Conservation (phyloP, 768 basidiomycete genomes). For the Tephrocybe sp. region DNA sequence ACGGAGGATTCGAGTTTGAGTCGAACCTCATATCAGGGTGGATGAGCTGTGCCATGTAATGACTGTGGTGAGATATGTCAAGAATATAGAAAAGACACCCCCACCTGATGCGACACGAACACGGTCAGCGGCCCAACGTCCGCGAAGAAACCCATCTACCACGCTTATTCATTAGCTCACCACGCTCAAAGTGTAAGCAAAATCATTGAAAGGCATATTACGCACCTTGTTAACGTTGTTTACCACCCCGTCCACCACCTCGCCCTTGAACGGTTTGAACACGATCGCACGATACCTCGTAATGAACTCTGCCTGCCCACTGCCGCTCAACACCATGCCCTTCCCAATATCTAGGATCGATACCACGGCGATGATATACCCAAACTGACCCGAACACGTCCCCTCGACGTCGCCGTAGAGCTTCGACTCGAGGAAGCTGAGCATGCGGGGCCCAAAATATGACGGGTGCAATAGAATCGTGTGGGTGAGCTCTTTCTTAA, state of each 20-base stretch:
- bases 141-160: slow-evolving; percentile 97
- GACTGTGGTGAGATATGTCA: too few relatives aligned
- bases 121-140: slow-evolving; percentile 93
- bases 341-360: slow-evolving; percentile 90
- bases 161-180: too few relatives aligned
- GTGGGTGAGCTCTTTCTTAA: slow-evolving; percentile 94
- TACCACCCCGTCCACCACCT: slow-evolving; percentile 96
- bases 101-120: slow-evolving; percentile 94
- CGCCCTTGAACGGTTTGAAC: slow-evolving; percentile 99
- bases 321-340: slow-evolving; percentile 89
- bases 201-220: too few relatives aligned
- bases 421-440: slow-evolving; percentile 89
- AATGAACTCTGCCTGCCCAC: slow-evolving; percentile 94
- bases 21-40: slow-evolving; percentile 95
- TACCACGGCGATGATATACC: slow-evolving; percentile 91
- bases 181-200: too few relatives aligned
- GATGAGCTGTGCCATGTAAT: slow-evolving; percentile 85
- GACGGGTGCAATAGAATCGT: slow-evolving; percentile 97
- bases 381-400: slow-evolving; percentile 93
- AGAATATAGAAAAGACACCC: too few relatives aligned
- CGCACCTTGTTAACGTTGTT: slow-evolving; percentile 93
- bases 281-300: slow-evolving; percentile 95
- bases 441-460: slow-evolving; percentile 96
- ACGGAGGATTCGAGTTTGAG: slow-evolving; percentile 95
- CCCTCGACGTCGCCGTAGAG: slow-evolving; percentile 97